Percentiles rank a stretch among this genome's conserved stretches.
phyloP scores from a whole-genome alignment of 1,139 yeast species.

The Saccharomyces pastorianus region DNA sequence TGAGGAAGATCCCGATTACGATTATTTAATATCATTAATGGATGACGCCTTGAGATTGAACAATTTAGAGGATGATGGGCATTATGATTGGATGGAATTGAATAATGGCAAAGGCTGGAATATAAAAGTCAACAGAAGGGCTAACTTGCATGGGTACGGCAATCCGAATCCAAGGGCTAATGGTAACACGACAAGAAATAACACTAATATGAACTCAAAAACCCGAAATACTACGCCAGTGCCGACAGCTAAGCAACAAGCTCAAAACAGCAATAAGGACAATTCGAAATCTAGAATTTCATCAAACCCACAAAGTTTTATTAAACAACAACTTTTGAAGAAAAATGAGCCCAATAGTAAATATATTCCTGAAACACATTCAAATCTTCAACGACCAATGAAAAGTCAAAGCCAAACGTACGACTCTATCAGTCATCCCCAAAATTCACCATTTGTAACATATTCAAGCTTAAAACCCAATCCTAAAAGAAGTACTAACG shows the following conservation, averaged over 20 bases:
- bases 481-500: not conserved
- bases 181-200: slow-evolving; percentile 7
- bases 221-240: not conserved
- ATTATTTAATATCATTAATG: slow-evolving; percentile 69
- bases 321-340: not conserved
- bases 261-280: not conserved
- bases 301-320: not conserved
- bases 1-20: slow-evolving; percentile 90
- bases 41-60: slow-evolving; percentile 62
- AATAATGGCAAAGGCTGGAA: slow-evolving; percentile 95
- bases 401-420: not conserved
- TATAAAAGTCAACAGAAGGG: slow-evolving; percentile 68
- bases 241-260: not conserved
- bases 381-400: not conserved
- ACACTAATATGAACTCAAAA: slow-evolving; percentile 5
- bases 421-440: not conserved
- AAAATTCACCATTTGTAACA: not conserved
- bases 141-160: slow-evolving; percentile 78
- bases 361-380: not conserved
- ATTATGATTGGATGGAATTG: slow-evolving; percentile 90
- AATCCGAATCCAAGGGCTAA: slow-evolving; percentile 25
- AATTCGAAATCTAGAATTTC: not conserved
- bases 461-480: not conserved
- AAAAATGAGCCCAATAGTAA: not conserved
- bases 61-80: slow-evolving; percentile 74